A percentile compares a stretch with the other conserved stretches of the same genome.
Conservation (phyloP, 257 asterid genomes). For the Gentiana dahurica region DNA sequence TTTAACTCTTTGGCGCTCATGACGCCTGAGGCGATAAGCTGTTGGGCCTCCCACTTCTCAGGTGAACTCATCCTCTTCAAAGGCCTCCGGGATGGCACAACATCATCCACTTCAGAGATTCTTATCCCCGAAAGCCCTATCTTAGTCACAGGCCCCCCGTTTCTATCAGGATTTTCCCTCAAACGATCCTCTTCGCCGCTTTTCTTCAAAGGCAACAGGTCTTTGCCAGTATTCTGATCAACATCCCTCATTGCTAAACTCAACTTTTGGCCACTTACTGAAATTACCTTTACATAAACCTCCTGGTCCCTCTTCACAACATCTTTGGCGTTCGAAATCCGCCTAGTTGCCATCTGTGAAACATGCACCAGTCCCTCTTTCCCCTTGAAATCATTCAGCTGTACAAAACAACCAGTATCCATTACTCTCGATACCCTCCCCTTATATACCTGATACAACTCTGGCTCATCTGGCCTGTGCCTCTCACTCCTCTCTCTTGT, state of each 20-base stretch:
- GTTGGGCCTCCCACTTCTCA: conserved; percentile 93
- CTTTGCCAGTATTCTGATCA: conserved; percentile 82
- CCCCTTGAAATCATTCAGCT: conserved; percentile 56
- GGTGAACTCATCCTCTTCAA: conserved; percentile 94
- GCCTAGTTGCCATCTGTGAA: conserved; percentile 76
- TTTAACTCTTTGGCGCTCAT: conserved; percentile 62
- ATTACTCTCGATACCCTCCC: conserved; percentile 88
- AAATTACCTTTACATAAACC: conserved; percentile 78
- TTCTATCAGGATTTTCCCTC: conserved; percentile 48
- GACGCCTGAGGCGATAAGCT: conserved; percentile 81
- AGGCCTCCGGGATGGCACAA: conserved; percentile 69
- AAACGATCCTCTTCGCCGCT: conserved; percentile 40
- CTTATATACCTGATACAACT: conserved; percentile 57
- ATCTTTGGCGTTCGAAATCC: conserved; percentile 81
- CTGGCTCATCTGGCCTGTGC: conserved; percentile 40
- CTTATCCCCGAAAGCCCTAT: conserved; percentile 78
- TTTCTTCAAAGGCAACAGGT: conserved; percentile 75
- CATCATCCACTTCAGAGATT: conserved; percentile 48
- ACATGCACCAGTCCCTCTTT: conserved; percentile 89
- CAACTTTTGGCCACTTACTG: conserved; percentile 68
- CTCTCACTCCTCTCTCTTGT: conserved; percentile 31
- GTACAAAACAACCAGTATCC: conserved; percentile 96
- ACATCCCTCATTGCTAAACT: conserved; percentile 92
- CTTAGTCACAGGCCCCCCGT: conserved; percentile 39
- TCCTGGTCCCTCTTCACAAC: conserved; percentile 87